These are phyloP conservation scores for Colletotrichum brevisporum DNA, from an alignment of 2,329 filamentous ascomycete species.

Conservation along the genomic window DNA sequence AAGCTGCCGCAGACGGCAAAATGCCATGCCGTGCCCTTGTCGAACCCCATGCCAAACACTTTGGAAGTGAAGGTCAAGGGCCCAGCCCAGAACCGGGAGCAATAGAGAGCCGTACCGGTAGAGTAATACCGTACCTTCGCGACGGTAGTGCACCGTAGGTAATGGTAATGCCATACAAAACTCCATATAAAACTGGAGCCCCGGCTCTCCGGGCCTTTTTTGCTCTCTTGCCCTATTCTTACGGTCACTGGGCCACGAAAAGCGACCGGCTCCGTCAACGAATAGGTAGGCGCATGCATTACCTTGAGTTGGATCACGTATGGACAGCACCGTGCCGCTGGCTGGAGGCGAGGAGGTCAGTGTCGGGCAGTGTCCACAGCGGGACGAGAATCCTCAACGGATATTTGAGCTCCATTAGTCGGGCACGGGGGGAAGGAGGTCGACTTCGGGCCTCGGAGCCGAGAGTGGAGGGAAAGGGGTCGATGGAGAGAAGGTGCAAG, in stretches of 20 bases:
- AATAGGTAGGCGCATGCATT: not conserved
- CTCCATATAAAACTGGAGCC: conserved; percentile 22
- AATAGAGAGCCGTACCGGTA: conserved; percentile 19
- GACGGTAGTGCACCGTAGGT: not conserved
- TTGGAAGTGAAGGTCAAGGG: not conserved
- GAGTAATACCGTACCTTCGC: not conserved
- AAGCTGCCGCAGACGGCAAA: conserved; percentile 13
- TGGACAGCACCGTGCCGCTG: conserved; percentile 1
- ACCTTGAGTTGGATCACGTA: not conserved
- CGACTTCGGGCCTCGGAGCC: not conserved
- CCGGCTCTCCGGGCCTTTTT: conserved; percentile 33
- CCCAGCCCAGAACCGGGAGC: conserved; percentile 24
- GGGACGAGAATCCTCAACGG: conserved; percentile 27
- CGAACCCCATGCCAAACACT: conserved; percentile 8
- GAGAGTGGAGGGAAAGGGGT: conserved; percentile 12
- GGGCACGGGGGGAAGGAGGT: not conserved
- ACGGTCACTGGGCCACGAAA: conserved; percentile 6
- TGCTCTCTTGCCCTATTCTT: conserved; percentile 14
- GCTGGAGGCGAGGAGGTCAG: conserved; percentile 1
- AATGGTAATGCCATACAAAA: conserved; percentile 12
- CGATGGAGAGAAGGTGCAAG: not conserved
- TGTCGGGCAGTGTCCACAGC: conserved; percentile 15
- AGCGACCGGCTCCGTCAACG: conserved; percentile 22
- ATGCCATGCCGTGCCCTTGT: conserved; percentile 29
- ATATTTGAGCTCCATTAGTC: conserved; percentile 29